These are phyloP conservation scores for Cystofilobasidium capitatum DNA, from an alignment of 768 basidiomycete species.

Conservation along the genomic window DNA sequence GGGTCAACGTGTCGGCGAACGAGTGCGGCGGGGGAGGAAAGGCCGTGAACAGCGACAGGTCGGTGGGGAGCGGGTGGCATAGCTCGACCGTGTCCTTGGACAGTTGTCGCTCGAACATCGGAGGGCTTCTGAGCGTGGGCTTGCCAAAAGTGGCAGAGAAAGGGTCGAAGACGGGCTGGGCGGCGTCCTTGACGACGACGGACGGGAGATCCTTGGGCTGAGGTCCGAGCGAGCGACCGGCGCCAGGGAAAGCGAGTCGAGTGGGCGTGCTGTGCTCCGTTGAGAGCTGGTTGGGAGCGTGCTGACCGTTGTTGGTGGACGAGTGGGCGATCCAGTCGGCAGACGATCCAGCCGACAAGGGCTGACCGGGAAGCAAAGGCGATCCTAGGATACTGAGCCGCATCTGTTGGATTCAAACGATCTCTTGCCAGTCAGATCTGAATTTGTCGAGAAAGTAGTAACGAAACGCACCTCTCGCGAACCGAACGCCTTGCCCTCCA, in stretches of 20 bases:
- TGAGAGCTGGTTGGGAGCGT: not conserved
- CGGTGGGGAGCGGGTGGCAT: slow-evolving; percentile 1
- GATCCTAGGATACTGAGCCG: not conserved
- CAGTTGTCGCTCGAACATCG: not conserved
- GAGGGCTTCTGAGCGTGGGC: not conserved
- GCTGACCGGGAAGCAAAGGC: not conserved
- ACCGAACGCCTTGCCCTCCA: slow-evolving; percentile 13
- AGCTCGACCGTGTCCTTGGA: slow-evolving; percentile 11
- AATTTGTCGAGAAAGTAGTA: no score
- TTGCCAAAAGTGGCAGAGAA: not conserved
- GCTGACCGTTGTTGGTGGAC: no score
- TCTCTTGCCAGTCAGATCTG: no score
- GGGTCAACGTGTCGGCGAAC: slow-evolving; percentile 17
- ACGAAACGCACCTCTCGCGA: slow-evolving; percentile 15
- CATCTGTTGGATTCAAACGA: not conserved
- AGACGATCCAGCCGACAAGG: not conserved
- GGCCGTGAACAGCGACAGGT: not conserved
- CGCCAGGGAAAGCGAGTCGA: no score
- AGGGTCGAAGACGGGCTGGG: not conserved
- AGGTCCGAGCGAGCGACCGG: no score
- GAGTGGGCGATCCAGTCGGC: not conserved
- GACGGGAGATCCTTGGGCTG: no score
- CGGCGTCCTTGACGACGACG: not conserved
- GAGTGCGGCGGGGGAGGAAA: slow-evolving; percentile 18
- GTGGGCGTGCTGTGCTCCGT: no score